A percentile compares a stretch with the other conserved stretches of the same genome.
phyloP scores from a whole-genome alignment of 1,284 basidiomycete species.

The Neonothopanus nambi region DNA sequence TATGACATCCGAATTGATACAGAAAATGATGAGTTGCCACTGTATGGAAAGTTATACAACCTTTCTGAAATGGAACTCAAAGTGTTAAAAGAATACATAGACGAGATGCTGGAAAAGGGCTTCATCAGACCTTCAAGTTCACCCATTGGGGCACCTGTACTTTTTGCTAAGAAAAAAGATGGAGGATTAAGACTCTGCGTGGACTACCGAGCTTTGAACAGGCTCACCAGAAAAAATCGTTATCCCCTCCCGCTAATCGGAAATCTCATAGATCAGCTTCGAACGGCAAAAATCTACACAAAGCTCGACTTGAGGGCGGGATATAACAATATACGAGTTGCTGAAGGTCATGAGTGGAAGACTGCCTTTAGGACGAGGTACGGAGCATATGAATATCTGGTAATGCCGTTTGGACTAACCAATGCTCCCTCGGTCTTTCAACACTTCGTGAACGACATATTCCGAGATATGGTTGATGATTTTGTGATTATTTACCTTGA shows the following conservation, averaged over 20 bases:
- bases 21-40: too few relatives aligned
- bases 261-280: conserved; percentile 1
- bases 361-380: conserved; percentile 4
- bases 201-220: conserved; percentile 1
- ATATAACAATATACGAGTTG: conserved; percentile 7
- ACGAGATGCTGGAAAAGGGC: conserved; percentile 8
- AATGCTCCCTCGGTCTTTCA: conserved; percentile 25
- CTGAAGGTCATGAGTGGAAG: conserved; percentile 12
- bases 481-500: conserved; percentile 35
- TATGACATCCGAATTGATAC: too few relatives aligned
- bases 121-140: neutral
- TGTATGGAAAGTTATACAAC: conserved; percentile 2
- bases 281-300: neutral
- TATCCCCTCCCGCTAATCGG: conserved; percentile 4
- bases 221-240: neutral
- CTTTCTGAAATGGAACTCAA: conserved; percentile 5
- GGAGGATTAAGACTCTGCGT: neutral
- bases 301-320: conserved; percentile 4
- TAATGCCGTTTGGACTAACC: conserved; percentile 8
- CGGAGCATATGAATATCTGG: conserved; percentile 4
- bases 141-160: conserved; percentile 1
- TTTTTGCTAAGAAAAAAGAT: conserved; percentile 11
- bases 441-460: too few relatives aligned
- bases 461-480: conserved; percentile 31
- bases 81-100: conserved; percentile 2